These are phyloP conservation scores for Suhomyces prunicola DNA, from an alignment of 805 yeast species.

Conservation along the genomic window DNA sequence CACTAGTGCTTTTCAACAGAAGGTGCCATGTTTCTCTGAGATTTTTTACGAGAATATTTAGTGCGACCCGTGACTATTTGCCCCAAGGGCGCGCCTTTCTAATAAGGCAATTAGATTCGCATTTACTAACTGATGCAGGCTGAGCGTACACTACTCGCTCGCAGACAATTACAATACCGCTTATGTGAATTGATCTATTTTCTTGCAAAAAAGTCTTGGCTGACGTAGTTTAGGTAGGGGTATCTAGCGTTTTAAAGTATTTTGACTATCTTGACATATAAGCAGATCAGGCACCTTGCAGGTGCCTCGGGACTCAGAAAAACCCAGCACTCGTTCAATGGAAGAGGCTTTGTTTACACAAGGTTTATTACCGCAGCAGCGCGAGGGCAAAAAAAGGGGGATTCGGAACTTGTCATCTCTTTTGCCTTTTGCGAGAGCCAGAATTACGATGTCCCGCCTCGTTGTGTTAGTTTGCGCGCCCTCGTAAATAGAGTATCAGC, in stretches of 20 bases:
- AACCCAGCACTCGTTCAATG: background rate
- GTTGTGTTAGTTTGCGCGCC: background rate
- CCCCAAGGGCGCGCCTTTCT: background rate
- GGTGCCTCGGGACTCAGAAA: background rate
- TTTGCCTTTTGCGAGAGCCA: background rate
- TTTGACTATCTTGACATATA: background rate
- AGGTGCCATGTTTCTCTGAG: background rate
- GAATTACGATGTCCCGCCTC: background rate
- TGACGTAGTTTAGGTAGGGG: background rate
- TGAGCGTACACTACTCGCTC: background rate
- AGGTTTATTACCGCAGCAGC: background rate
- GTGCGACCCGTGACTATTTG: background rate
- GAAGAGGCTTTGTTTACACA: background rate
- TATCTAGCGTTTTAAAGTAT: background rate
- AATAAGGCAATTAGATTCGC: background rate
- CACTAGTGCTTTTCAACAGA: background rate
- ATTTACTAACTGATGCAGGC: background rate
- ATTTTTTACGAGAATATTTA: background rate
- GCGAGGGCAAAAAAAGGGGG: background rate
- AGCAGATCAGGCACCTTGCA: background rate
- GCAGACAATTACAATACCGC: background rate
- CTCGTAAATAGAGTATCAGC: background rate
- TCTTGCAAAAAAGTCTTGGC: constrained; percentile 2
- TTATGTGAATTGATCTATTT: background rate
- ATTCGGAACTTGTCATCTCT: background rate